phyloP scores from a whole-genome alignment of 2,329 filamentous ascomycete species.

The Clonostachys rosea region DNA sequence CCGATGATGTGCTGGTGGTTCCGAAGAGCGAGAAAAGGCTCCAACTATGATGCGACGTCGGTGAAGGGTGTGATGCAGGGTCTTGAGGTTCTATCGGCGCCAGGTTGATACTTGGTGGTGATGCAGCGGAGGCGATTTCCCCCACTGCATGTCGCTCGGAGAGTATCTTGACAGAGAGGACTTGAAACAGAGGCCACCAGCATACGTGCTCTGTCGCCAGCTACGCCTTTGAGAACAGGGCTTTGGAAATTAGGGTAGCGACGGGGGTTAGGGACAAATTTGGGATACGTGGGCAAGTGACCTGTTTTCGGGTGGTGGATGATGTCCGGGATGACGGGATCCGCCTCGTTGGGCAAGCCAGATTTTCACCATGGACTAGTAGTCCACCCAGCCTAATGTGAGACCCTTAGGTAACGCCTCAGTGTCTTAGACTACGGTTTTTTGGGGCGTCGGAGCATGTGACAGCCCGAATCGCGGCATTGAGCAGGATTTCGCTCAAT shows the following conservation, averaged over 20 bases:
- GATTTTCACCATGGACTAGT: too few species aligned
- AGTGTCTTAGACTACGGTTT: too few species aligned
- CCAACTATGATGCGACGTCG: not conserved
- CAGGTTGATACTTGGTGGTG: constrained; percentile 44
- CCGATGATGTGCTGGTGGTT: constrained; percentile 5
- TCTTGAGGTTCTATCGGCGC: constrained; percentile 44
- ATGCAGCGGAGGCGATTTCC: constrained; percentile 52
- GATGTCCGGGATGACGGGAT: too few species aligned
- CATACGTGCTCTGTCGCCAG: constrained; percentile 4
- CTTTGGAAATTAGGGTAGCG: not conserved
- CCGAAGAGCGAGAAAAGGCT: not conserved
- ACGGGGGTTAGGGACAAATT: not conserved
- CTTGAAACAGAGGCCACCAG: constrained; percentile 6
- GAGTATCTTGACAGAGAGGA: not conserved
- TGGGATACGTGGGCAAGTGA: not conserved
- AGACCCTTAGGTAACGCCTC: too few species aligned
- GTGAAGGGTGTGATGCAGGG: not conserved
- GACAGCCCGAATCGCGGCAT: too few species aligned
- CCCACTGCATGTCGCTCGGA: constrained; percentile 47
- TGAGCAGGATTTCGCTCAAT: too few species aligned
- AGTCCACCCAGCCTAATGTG: too few species aligned
- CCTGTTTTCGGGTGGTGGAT: not conserved
- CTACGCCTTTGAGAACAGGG: not conserved
- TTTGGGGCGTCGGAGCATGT: too few species aligned
- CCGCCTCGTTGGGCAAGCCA: too few species aligned